These are phyloP conservation scores for Otatea glauca DNA, from an alignment of 176 grass and related monocot genomes.

Conservation along the genomic window DNA sequence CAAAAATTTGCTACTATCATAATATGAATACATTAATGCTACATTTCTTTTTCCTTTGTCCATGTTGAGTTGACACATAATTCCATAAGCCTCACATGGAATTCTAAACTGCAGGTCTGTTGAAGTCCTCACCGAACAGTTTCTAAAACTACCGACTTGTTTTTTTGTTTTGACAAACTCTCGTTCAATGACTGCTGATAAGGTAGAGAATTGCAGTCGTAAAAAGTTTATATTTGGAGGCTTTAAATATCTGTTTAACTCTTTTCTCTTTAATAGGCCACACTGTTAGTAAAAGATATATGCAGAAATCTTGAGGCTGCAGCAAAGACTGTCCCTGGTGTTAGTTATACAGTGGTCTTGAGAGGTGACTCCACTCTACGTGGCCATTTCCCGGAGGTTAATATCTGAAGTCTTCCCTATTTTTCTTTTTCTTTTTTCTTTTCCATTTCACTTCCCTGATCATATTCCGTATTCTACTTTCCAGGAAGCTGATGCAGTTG, in stretches of 20 bases:
- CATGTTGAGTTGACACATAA: slow-evolving; percentile 8
- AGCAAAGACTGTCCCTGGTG: slow-evolving; percentile 70
- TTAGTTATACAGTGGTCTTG: slow-evolving; percentile 88
- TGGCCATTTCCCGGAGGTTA: slow-evolving; percentile 95
- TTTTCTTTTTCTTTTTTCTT: slow-evolving; percentile 6
- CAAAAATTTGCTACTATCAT: slow-evolving; percentile 9
- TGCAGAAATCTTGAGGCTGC: slow-evolving; percentile 89
- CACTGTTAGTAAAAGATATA: slow-evolving; percentile 74
- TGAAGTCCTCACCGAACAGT: slow-evolving; percentile 82
- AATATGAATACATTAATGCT: not conserved
- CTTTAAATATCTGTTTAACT: slow-evolving; percentile 28
- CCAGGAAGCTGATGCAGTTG: slow-evolving; percentile 81
- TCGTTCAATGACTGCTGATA: slow-evolving; percentile 82
- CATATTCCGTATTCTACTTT: slow-evolving; percentile 36
- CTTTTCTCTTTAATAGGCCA: slow-evolving; percentile 59
- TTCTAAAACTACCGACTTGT: slow-evolving; percentile 72
- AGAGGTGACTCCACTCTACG: slow-evolving; percentile 96
- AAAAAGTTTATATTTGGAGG: slow-evolving; percentile 36
- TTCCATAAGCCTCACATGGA: slow-evolving; percentile 29
- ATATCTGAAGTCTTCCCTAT: slow-evolving; percentile 10
- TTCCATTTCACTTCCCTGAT: slow-evolving; percentile 42
- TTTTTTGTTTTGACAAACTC: slow-evolving; percentile 99
- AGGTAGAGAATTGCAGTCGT: slow-evolving; percentile 58
- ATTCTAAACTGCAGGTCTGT: slow-evolving; percentile 65
- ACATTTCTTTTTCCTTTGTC: slow-evolving; percentile 29